Base-by-base conservation (phyloP, 495 filamentous ascomycete species). In the Aspergillus sclerotiicarbonarius region DNA sequence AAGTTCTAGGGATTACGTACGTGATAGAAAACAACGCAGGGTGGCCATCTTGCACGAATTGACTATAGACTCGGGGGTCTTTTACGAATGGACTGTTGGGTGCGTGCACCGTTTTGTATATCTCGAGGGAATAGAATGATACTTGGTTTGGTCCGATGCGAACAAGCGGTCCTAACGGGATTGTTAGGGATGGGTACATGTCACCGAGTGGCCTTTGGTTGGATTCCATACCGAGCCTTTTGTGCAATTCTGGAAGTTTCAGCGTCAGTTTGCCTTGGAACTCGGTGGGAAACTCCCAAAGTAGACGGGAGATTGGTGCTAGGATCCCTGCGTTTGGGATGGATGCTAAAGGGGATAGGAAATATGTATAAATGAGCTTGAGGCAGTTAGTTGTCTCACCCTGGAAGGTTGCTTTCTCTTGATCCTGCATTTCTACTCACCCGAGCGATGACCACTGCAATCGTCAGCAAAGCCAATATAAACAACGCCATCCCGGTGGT, bases 11-110 rank as follows among this genome's bases (percentile, higher is more conserved):
- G n/a, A n/a, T n/a, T 25, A 45, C 45, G 6, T 25, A 47, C 45
- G 45, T 47, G 19, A 47, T 47, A 0, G 45, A 47, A 13, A 47
- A 47, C 16, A 47, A 18, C 19, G 45, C 45, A 47, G 45, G 45
- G 19, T 47, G 45, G 6, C 45, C 45, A 47, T 47, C 45, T 16
- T 47, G 45, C 18, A 47, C 45, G 8, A 47, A 47, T 47, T 47
- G 45, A 25, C 18, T 47, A 47, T 47, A 47, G 1, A 47, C 45
- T 7, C 45, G 45, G 20, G 45, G 19, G 8, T 47, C 45, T 13
- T 47, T 47, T 15, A 25, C 16, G 18, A 47, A 47, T 16, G 19
- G 45, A 9, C 45, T 47, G 10, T 21, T 47, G n/a, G 45, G 45
- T 47, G 16, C 45, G 10, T 47, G 45, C 18, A 47, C 45, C 18